These are phyloP conservation scores for Alternaria sp. DNA, from an alignment of 2,329 filamentous ascomycete species.

Conservation along the genomic window DNA sequence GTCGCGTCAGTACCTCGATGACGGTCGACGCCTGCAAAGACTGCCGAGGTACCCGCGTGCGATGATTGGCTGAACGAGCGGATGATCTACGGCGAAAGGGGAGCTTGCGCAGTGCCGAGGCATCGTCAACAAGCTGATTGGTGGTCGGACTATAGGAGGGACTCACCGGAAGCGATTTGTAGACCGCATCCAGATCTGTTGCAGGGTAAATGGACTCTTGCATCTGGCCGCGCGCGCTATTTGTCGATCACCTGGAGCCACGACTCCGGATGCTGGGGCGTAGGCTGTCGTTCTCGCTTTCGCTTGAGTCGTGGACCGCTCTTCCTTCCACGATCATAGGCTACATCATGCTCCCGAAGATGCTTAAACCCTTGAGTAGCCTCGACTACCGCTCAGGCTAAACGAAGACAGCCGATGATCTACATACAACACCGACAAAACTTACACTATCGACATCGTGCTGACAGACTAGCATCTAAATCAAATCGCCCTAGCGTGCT, in stretches of 20 bases:
- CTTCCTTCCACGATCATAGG: neutral
- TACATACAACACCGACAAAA: neutral
- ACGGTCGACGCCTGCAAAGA: neutral
- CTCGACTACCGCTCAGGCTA: neutral
- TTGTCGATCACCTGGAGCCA: neutral
- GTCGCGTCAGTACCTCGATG: neutral
- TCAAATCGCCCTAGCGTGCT: neutral
- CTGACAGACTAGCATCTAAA: neutral
- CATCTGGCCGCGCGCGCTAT: neutral
- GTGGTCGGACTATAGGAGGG: neutral
- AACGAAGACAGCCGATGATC: neutral
- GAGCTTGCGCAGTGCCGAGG: neutral
- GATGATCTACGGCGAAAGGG: neutral
- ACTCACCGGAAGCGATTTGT: neutral
- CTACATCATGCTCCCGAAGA: neutral
- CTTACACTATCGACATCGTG: neutral
- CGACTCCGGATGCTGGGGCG: neutral
- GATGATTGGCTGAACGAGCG: neutral
- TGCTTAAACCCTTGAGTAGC: too few species aligned
- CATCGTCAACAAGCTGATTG: neutral
- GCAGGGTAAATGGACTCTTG: neutral
- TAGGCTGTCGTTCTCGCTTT: neutral
- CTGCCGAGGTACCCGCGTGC: neutral
- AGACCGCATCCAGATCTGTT: neutral
- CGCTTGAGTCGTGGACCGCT: neutral